Percentiles rank a stretch among this genome's conserved stretches.
Evolutionary conservation across 2,329 filamentous ascomycete genomes (phyloP).

Genomic region (Decorospora gaudefroyi): DNA sequence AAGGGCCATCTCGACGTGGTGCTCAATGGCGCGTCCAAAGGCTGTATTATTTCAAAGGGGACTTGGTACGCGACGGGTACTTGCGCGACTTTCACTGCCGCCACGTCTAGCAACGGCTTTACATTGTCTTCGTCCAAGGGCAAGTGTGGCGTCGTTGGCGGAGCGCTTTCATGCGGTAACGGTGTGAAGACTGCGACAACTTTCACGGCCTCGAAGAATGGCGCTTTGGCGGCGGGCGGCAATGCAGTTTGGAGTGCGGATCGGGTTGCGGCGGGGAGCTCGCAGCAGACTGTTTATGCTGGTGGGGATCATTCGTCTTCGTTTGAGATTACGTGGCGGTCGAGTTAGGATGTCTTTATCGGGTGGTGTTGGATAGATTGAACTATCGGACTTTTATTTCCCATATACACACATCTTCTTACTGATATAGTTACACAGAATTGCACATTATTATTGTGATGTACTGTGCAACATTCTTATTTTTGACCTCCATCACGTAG

Average conservation of each 20-base stretch:
- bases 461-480: no score
- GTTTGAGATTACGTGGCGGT: slow-evolving; percentile 49
- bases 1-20: slow-evolving; percentile 64
- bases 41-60: slow-evolving; percentile 70
- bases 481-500: no score
- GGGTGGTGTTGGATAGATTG: not conserved
- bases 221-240: slow-evolving; percentile 47
- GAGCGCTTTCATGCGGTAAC: slow-evolving; percentile 60
- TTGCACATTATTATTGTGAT: no score
- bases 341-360: not conserved
- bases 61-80: slow-evolving; percentile 70
- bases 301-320: slow-evolving; percentile 38
- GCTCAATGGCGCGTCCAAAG: slow-evolving; percentile 55
- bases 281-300: slow-evolving; percentile 53
- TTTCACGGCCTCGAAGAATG: slow-evolving; percentile 48
- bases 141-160: slow-evolving; percentile 59
- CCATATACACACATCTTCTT: no score
- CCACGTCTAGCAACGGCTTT: slow-evolving; percentile 41
- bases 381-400: no score
- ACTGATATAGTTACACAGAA: no score
- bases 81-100: slow-evolving; percentile 67
- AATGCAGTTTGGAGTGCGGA: slow-evolving; percentile 52
- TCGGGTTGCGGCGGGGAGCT: slow-evolving; percentile 49
- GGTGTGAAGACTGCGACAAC: slow-evolving; percentile 51
- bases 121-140: slow-evolving; percentile 43